Evolutionary conservation across 164 flowering plant genomes (phyloP), one percentile per base, ranked within the genome.

Genomic region (Cinnamomum chago): DNA sequence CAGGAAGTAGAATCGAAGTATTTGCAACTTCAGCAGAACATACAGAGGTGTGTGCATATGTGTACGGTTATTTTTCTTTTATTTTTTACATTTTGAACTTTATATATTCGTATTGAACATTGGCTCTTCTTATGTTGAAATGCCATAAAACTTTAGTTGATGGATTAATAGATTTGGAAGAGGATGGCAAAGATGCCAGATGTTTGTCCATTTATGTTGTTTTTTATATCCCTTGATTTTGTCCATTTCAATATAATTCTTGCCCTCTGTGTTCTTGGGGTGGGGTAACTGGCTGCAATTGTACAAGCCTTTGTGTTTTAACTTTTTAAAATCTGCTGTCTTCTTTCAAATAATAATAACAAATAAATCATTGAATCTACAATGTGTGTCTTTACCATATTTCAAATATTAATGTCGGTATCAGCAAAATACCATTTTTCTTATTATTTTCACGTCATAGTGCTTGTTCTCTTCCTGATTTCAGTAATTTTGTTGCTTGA

Each of bases 1-100:
- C 84, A 55, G 75, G 95, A 90, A 74, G 88, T 87, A 67, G 97
- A 94, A 75, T 72, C 84, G 12, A 90, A 88, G 65, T 89, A 85
- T 77, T 73, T 73, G 15, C 86, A 88, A 71, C 89, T 92, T 58
- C 94, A 91, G 76, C 84, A 84, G 73, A 89, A 87, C 74, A 51
- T 96, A 72, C 84, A 80, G 73, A 89, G 99, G 99, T 93, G 47
- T 40, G 47, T 40, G 47, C 47, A 40, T 35, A 35, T 40, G 47
- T 1, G 11, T 9, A 9, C 10, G 47, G 47, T 40, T 40, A 40
- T 40, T 40, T 65, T 65, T 24, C 66, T 11, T 62, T 58, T 35
- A 50, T 35, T 67, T 15, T 30, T 67, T 40, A 30, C n/a, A 30
- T 17, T 67, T 55, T 55, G 17, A 17, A 17, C 20, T 55, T 55